These are phyloP conservation scores for Lepiota brunneoincarnata DNA, from an alignment of 768 basidiomycete species.

Conservation along the genomic window DNA sequence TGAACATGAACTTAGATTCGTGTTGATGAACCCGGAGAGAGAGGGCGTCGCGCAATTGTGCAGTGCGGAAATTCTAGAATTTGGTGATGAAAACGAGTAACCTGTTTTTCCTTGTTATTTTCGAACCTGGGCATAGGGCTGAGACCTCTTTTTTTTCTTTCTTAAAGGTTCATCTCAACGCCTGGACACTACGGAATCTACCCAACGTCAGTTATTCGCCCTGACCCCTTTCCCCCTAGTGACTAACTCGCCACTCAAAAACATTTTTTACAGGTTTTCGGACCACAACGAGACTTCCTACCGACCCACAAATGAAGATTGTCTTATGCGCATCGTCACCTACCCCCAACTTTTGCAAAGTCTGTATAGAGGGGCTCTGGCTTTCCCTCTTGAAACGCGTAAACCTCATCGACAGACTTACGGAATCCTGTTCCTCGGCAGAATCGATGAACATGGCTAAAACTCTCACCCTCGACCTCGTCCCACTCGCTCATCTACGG, in stretches of 20 bases:
- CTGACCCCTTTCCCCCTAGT: not conserved
- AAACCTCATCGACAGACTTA: slow-evolving; percentile 57
- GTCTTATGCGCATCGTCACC: slow-evolving; percentile 75
- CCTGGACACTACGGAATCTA: slow-evolving; percentile 64
- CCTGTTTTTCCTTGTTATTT: slow-evolving; percentile 17
- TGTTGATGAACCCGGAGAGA: slow-evolving; percentile 41
- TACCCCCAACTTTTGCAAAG: slow-evolving; percentile 72
- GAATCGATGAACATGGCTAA: slow-evolving; percentile 19
- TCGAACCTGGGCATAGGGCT: not conserved
- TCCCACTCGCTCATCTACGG: slow-evolving; percentile 61
- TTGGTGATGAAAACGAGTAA: slow-evolving; percentile 60
- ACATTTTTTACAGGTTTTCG: slow-evolving; percentile 55
- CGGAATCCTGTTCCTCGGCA: slow-evolving; percentile 31
- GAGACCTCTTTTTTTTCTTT: not conserved
- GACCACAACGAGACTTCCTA: slow-evolving; percentile 63
- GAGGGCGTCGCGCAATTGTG: slow-evolving; percentile 71
- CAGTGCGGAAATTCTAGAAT: slow-evolving; percentile 72
- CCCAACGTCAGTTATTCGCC: slow-evolving; percentile 58
- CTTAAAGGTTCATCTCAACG: slow-evolving; percentile 52
- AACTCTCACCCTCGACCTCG: slow-evolving; percentile 44
- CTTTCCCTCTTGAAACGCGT: slow-evolving; percentile 56
- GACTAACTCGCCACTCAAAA: not conserved
- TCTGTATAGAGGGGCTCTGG: slow-evolving; percentile 77
- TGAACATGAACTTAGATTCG: slow-evolving; percentile 58
- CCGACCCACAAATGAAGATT: slow-evolving; percentile 81